Evolutionary conservation across 805 yeast species (phyloP).

Genomic region (Zygosaccharomyces rouxii): DNA sequence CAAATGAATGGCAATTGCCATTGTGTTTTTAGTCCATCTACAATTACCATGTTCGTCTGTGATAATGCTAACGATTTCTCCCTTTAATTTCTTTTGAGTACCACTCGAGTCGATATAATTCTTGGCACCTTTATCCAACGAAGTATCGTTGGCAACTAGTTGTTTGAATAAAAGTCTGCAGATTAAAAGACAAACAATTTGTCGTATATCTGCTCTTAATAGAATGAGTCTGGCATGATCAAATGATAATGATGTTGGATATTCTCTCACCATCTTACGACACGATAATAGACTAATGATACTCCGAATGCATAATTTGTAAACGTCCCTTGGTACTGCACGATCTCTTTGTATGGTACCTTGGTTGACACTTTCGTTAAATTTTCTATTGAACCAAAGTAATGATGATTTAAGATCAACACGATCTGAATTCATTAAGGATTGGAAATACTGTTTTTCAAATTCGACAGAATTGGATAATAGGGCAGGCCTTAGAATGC

Average conservation of each 20-base stretch:
- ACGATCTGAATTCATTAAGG: slow-evolving; percentile 45
- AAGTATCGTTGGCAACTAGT: slow-evolving; percentile 41
- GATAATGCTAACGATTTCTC: slow-evolving; percentile 71
- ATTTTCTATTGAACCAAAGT: slow-evolving; percentile 54
- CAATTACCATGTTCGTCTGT: slow-evolving; percentile 82
- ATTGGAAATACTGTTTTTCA: slow-evolving; percentile 73
- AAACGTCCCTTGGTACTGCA: slow-evolving; percentile 24
- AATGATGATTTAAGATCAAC: slow-evolving; percentile 56
- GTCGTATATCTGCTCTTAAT: slow-evolving; percentile 80
- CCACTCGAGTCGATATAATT: slow-evolving; percentile 36
- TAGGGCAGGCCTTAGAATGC: slow-evolving; percentile 76
- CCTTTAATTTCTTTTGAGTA: slow-evolving; percentile 49
- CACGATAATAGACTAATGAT: slow-evolving; percentile 66
- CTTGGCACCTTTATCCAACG: slow-evolving; percentile 32
- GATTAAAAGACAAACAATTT: slow-evolving; percentile 72
- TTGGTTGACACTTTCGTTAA: slow-evolving; percentile 26
- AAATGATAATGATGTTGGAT: slow-evolving; percentile 78
- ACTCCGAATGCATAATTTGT: slow-evolving; percentile 45
- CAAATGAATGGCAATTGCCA: slow-evolving; percentile 58
- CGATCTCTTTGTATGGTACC: slow-evolving; percentile 9
- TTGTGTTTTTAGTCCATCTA: slow-evolving; percentile 84
- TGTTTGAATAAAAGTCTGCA: slow-evolving; percentile 72
- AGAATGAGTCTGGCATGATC: slow-evolving; percentile 77
- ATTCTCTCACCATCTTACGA: slow-evolving; percentile 73
- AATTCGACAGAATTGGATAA: slow-evolving; percentile 84